Base-by-base conservation (phyloP, 257 asterid genomes). In the Eustoma russellianum region DNA sequence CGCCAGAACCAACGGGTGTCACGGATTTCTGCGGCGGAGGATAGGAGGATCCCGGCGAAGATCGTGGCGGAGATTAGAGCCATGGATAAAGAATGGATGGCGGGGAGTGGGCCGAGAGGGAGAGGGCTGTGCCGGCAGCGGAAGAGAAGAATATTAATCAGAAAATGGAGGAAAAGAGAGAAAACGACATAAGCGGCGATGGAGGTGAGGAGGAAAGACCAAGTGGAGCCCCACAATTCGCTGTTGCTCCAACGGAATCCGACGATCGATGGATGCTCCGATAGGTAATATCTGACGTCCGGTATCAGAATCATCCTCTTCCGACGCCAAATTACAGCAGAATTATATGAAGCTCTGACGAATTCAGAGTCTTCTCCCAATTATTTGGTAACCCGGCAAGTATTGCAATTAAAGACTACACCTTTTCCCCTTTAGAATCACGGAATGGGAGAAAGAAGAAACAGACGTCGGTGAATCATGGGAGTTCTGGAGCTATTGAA, bases 1-100 rank as follows among this genome's bases (percentile, higher is more conserved):
- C 83, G 70, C 95, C 95, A 85, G 70, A 72, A 69, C 95, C 95
- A 85, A 28, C 97, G 88, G 46, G 90, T 66, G 55, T 85, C 95
- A 11, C 86, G 88, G 70, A 88, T 85, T 67, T 88, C 97, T 9
- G 91, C 85, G 14, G 85, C 83, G 62, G 88, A 56, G 79, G 97
- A 82, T 50, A 88, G 68, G n/a, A 75, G 61, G 49, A 75, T 77
- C 5, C 97, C 97, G 56, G 90, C 65, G 77, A 88, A 75, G 52
- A 88, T 85, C 1, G 82, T 68, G 60, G 71, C 85, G 57, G 97
- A 88, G 75, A 82, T 50, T 28, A 85, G 66, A 33, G 93, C 72
- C 95, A 88, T 88, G 64, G 35, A 47, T 50, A 88, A 93, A 64
- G 97, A 78, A 68, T 85, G 97, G 9, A 64, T 60, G 28, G 97